Base-by-base conservation (phyloP, 2,329 filamentous ascomycete genomes). In the Fusarium sp. region DNA sequence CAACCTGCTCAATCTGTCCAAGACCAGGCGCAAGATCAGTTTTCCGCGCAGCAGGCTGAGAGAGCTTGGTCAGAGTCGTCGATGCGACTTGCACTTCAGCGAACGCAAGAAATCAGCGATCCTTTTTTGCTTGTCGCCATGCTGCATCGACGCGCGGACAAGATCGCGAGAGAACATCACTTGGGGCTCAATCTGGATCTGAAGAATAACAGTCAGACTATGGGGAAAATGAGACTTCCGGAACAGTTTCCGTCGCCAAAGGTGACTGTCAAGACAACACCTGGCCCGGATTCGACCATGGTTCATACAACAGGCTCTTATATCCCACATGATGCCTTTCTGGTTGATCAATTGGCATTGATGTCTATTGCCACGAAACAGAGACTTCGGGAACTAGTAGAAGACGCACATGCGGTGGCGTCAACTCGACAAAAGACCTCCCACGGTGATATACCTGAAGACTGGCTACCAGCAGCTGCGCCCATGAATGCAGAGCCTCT, bases 341-440 rank as follows among this genome's bases (percentile, higher is more conserved):
- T 97, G 34, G 91, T 92, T 15, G 94, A 97, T 65, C 92, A 98
- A 70, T 81, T 98, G 44, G 92, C 93, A 26, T 84, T 98, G 17
- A 78, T 98, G 60, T 96, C 94, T 7, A 86, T 98, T 58, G 92
- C 93, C 19, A 90, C 93, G 11, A 93, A 95, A 76, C 92, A 97
- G 72, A 88, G 94, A 28, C 73, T 98, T 38, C 87, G 92, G 54
- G 88, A 89, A 14, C 80, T 98, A 31, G 76, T 98, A 5, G 92
- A 94, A 75, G 94, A 97, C 73, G 90, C 93, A 13, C 88, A 90
- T 56, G 85, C 86, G 11, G 81, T 97, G 45, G 88, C 93, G 5
- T 85, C 86, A 62, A 92, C 88, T 62, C 89, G 95, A 55, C 91
- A 93, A 76, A 89, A 87, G 63, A 92, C 91, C 21, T 93, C 94